Percentiles rank a stretch among this genome's conserved stretches.
Conservation (phyloP, 176 grass and related monocot species). For the Luzula sylvatica region DNA sequence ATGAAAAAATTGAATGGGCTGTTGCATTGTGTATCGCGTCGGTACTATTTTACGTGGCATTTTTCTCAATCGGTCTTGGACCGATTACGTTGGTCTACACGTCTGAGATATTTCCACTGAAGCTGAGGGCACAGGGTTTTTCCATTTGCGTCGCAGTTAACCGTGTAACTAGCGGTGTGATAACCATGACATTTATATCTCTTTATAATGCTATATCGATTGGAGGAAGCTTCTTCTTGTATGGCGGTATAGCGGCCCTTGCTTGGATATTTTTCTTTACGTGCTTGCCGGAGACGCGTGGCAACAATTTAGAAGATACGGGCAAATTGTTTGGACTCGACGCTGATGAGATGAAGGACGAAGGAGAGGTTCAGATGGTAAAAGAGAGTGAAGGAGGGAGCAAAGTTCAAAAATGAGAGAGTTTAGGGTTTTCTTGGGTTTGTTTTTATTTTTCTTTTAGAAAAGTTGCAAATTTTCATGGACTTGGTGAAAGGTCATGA, state of each 20-base stretch:
- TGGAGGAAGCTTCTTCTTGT: slow-evolving; percentile 76
- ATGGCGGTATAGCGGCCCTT: slow-evolving; percentile 34
- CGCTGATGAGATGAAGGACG: slow-evolving; percentile 4
- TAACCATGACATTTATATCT: slow-evolving; percentile 84
- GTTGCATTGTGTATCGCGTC: slow-evolving; percentile 47
- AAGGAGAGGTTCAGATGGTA: slow-evolving; percentile 40
- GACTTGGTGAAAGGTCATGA: not conserved
- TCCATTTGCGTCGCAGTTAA: slow-evolving; percentile 48
- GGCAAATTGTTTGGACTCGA: slow-evolving; percentile 43
- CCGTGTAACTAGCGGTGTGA: slow-evolving; percentile 55
- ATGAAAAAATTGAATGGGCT: slow-evolving; percentile 36
- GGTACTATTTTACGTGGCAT: slow-evolving; percentile 51
- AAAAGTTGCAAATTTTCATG: not conserved
- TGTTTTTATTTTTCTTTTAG: not conserved
- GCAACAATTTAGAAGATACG: slow-evolving; percentile 54
- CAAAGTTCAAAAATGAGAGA: slow-evolving; percentile 19
- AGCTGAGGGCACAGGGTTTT: slow-evolving; percentile 52
- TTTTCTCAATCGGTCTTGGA: slow-evolving; percentile 79
- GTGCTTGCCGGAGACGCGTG: slow-evolving; percentile 65
- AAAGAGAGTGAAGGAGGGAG: slow-evolving; percentile 17
- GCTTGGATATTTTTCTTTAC: slow-evolving; percentile 58
- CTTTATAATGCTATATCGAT: slow-evolving; percentile 62
- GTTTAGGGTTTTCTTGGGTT: not conserved
- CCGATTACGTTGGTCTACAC: slow-evolving; percentile 78
- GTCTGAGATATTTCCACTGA: slow-evolving; percentile 70